These are phyloP conservation scores for Diaporthe capsici DNA, from an alignment of 2,329 filamentous ascomycete genomes.

Conservation along the genomic window DNA sequence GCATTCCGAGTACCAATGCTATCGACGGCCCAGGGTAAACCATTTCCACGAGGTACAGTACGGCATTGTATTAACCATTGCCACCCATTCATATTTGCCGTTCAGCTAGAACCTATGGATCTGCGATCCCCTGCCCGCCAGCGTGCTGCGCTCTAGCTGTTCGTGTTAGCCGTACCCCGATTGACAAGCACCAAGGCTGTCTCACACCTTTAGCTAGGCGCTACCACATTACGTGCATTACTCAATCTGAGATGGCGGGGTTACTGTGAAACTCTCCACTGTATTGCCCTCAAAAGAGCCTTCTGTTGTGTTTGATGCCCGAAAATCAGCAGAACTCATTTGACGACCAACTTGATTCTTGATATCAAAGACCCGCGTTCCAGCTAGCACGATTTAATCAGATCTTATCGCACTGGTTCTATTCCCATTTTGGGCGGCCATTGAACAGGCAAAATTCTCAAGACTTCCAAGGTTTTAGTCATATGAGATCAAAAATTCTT, in stretches of 20 bases:
- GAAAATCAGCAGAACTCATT: neutral
- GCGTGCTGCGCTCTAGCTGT: neutral
- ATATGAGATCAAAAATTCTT: neutral
- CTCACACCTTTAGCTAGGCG: neutral
- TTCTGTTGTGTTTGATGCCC: neutral
- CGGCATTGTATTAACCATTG: neutral
- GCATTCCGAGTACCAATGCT: neutral
- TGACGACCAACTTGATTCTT: neutral
- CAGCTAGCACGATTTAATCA: neutral
- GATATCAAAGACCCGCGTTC: neutral
- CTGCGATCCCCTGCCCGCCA: neutral
- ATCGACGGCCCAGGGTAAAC: neutral
- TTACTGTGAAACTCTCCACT: neutral
- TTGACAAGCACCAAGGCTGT: neutral
- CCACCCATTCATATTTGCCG: neutral
- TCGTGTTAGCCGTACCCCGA: neutral
- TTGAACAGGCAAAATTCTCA: neutral
- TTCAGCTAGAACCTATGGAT: neutral
- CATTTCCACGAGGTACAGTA: neutral
- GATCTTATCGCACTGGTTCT: neutral
- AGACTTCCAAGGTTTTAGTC: neutral
- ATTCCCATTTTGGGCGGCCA: neutral
- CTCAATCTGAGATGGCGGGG: too few relatives aligned
- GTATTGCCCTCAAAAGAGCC: neutral
- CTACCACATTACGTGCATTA: too few relatives aligned